Percentiles rank a stretch among this genome's conserved stretches.
phyloP scores from a whole-genome alignment of 73 alveolate genomes.

The Paramecium bursaria region DNA sequence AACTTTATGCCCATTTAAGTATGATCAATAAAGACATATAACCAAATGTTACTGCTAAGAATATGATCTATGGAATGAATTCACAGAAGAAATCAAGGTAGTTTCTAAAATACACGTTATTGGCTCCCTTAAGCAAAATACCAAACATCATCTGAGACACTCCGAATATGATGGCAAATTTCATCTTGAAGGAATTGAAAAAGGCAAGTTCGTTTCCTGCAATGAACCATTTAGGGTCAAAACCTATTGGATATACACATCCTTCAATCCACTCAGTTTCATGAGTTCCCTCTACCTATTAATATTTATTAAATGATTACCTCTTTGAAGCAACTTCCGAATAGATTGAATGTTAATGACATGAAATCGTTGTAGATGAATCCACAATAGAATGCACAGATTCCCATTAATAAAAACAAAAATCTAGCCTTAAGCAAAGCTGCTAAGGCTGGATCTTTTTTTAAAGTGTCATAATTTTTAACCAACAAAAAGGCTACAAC shows the following conservation, averaged over 20 bases:
- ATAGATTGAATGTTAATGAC: conserved; percentile 90
- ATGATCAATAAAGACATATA: conserved; percentile 93
- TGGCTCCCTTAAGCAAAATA: conserved; percentile 89
- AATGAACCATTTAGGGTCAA: conserved; percentile 96
- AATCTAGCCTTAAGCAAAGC: conserved; percentile 80
- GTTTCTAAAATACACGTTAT: conserved; percentile 88
- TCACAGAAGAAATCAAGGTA: conserved; percentile 87
- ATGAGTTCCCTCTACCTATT: conserved; percentile 64
- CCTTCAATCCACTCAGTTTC: conserved; percentile 51
- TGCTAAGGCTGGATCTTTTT: conserved; percentile 73
- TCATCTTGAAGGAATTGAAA: conserved; percentile 96
- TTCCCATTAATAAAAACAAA: conserved; percentile 91
- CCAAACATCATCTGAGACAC: conserved; percentile 96
- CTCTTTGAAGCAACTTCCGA: conserved; percentile 86
- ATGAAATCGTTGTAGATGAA: conserved; percentile 95
- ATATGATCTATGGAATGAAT: conserved; percentile 93
- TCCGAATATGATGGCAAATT: conserved; percentile 96
- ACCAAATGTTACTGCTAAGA: conserved; percentile 88
- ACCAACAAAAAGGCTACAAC: conserved; percentile 81
- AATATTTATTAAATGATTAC: conserved; percentile 58
- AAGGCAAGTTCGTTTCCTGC: conserved; percentile 91
- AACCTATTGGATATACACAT: conserved; percentile 93
- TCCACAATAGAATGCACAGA: conserved; percentile 95
- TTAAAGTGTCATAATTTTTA: conserved; percentile 71
- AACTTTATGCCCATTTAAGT: conserved; percentile 93